Percentiles rank a stretch among this genome's conserved stretches.
Evolutionary conservation across 768 basidiomycete species (phyloP).

Genomic region (Psilocybe azurescens): DNA sequence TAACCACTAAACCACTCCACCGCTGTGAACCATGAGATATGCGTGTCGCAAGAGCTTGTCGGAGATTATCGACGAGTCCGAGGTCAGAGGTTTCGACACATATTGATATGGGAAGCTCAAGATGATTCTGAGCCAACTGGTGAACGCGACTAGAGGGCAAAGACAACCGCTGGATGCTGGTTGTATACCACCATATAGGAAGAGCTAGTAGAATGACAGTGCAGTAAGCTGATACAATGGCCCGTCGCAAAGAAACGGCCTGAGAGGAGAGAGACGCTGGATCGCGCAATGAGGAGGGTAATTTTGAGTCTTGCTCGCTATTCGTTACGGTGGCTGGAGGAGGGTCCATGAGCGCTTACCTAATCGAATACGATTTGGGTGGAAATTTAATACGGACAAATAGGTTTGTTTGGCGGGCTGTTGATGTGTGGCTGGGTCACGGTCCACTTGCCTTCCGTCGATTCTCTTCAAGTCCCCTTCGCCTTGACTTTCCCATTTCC

Average conservation of each 20-base stretch:
- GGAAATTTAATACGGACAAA: constrained; percentile 31
- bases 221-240: constrained; percentile 81
- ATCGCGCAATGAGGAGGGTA: constrained; percentile 41
- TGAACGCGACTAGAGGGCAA: constrained; percentile 69
- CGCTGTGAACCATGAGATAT: constrained; percentile 22
- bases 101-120: constrained; percentile 53
- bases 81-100: constrained; percentile 33
- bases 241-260: constrained; percentile 50
- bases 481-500: constrained; percentile 13
- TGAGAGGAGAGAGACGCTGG: constrained; percentile 61
- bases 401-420: constrained; percentile 29
- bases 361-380: constrained; percentile 20
- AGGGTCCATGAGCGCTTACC: constrained; percentile 25
- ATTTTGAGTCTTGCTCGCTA: background rate
- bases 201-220: constrained; percentile 73
- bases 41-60: constrained; percentile 8
- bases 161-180: constrained; percentile 83
- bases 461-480: constrained; percentile 22
- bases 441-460: constrained; percentile 12
- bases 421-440: constrained; percentile 33
- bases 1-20: constrained; percentile 52
- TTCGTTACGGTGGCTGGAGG: constrained; percentile 15
- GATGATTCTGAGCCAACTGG: constrained; percentile 49
- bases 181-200: constrained; percentile 94
- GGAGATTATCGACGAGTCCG: constrained; percentile 15